Conservation (phyloP, 208 protist genomes). For the Trypanosoma lewisi region DNA sequence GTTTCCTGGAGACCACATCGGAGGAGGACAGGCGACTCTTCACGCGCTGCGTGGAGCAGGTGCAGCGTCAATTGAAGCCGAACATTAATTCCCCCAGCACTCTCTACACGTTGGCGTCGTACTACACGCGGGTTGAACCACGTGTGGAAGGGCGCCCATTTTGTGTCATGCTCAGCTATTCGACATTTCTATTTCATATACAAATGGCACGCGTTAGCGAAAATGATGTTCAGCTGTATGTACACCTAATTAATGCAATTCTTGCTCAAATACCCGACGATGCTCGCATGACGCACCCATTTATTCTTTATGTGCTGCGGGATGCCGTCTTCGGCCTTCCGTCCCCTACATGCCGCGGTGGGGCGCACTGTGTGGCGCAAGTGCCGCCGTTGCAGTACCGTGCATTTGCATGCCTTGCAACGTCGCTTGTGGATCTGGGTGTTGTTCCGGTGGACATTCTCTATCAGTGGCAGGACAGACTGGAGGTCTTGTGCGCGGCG, state of each 20-base stretch:
- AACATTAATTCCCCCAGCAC: conserved; percentile 69
- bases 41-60: conserved; percentile 74
- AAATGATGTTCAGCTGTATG: conserved; percentile 80
- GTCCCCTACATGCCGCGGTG: conserved; percentile 66
- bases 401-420: conserved; percentile 69
- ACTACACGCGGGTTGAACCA: conserved; percentile 79
- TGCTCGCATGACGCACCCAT: conserved; percentile 66
- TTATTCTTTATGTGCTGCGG: conserved; percentile 80
- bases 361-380: conserved; percentile 79
- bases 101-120: conserved; percentile 81
- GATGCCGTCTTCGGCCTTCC: conserved; percentile 86
- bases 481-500: conserved; percentile 67
- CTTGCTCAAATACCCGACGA: conserved; percentile 67
- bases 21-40: conserved; percentile 63
- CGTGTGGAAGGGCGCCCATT: conserved; percentile 78
- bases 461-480: conserved; percentile 83
- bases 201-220: conserved; percentile 87
- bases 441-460: conserved; percentile 67
- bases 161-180: conserved; percentile 85
- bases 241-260: conserved; percentile 69
- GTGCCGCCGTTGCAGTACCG: conserved; percentile 81
- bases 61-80: conserved; percentile 78
- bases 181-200: conserved; percentile 89
- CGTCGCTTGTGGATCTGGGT: conserved; percentile 51
- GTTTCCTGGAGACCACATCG: conserved; percentile 12